Base-by-base conservation (phyloP, 2,329 filamentous ascomycete species). In the Elsinoe perseae region DNA sequence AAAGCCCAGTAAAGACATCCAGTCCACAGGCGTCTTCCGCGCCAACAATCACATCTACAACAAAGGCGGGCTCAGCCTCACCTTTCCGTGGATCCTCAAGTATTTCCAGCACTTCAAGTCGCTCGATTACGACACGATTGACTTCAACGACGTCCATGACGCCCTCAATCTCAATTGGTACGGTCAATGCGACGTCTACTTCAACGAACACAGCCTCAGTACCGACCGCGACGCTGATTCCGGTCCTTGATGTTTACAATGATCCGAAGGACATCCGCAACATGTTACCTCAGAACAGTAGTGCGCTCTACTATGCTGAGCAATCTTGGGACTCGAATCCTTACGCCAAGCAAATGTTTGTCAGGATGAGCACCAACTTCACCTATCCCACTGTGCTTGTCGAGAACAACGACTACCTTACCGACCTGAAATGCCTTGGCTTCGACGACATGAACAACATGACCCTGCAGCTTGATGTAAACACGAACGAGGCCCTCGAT, bases 391-490 rank as follows among this genome's bases (percentile, higher is more conserved):
- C 43, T 2, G 43, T 48, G 3, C 23, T 48, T 9, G 25, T 48
- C 14, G 43, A 48, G 23, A 48, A 48, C 43, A 48, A n/a, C 23
- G 43, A 48, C 43, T 48, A 48, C 21, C 25, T 48, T 12, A 48
- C 43, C 12, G 43, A 48, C 21, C 3, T 48, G 6, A 27, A 25
- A 10, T 48, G 43, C 43, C 14, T 38, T 16, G 12, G 34, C n/a
- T n/a, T 38, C 2, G 34, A 38, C 34, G 18, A 38, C 34, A 38
- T 14, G 34, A 38, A 38, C 12, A 20, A 42, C 38, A 42, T 12
- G 5, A 30, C 38, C 20, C 16, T 42, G 4, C n/a, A 42, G 14
- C 38, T 42, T 2, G 20, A 16, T 16, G 18, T 42, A 4, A 16
- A 16, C 4, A 20, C n/a, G n/a, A 16, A 18, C n/a, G 38, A 21